Conservation (phyloP, 2,329 filamentous ascomycete genomes). For the Dactylonectria estremocensis region DNA sequence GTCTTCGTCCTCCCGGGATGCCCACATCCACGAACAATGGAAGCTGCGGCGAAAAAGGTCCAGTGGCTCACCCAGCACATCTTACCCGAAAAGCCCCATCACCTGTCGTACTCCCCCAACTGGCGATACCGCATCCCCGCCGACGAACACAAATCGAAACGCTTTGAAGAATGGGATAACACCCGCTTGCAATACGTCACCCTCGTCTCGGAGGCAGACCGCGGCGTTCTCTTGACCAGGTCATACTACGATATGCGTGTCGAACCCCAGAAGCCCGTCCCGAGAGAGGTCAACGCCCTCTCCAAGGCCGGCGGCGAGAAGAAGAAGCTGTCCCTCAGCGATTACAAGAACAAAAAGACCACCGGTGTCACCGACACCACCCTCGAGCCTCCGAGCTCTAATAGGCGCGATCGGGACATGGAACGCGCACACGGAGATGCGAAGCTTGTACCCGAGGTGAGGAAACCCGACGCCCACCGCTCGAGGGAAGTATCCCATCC, state of each 20-base stretch:
- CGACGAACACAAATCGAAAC: conserved; percentile 53
- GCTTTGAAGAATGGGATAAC: conserved; percentile 65
- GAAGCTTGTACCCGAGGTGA: conserved; percentile 40
- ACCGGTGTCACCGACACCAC: conserved; percentile 54
- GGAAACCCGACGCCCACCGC: conserved; percentile 45
- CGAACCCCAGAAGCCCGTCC: conserved; percentile 60
- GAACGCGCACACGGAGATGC: conserved; percentile 49
- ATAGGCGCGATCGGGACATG: conserved; percentile 52
- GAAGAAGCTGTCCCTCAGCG: conserved; percentile 72
- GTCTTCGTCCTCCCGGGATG: conserved; percentile 54
- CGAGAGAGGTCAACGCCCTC: conserved; percentile 57
- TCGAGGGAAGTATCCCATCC: conserved; percentile 43
- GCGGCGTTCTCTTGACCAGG: conserved; percentile 70
- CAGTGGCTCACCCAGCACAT: conserved; percentile 67
- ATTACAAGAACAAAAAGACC: conserved; percentile 71
- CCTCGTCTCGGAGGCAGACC: conserved; percentile 70
- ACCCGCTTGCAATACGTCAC: conserved; percentile 71
- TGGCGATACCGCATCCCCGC: conserved; percentile 63
- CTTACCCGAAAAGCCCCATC: conserved; percentile 67
- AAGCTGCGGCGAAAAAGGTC: conserved; percentile 72
- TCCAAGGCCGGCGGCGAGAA: conserved; percentile 61
- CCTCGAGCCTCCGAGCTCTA: conserved; percentile 52
- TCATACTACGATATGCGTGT: conserved; percentile 72
- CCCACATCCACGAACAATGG: conserved; percentile 65
- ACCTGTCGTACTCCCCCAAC: conserved; percentile 65